These are phyloP conservation scores for Penicillium sp. DNA, from an alignment of 2,329 filamentous ascomycete species.

Conservation along the genomic window DNA sequence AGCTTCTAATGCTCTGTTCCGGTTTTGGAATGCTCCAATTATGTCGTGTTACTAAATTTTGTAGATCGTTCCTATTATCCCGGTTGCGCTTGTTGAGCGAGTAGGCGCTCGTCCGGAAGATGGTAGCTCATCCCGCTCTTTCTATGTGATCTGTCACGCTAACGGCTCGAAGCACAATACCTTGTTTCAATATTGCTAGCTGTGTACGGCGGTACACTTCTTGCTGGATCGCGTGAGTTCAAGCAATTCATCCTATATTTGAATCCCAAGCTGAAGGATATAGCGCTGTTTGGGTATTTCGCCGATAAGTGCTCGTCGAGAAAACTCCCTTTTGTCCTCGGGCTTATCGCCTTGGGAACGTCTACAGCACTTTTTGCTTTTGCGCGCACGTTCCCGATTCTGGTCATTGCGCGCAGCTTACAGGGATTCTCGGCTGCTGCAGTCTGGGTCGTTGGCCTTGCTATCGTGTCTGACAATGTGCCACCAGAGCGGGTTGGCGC, in stretches of 20 bases:
- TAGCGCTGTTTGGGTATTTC: slow-evolving; percentile 25
- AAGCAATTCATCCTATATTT: background rate
- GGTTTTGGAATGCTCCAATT: no score
- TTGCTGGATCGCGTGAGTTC: slow-evolving; percentile 43
- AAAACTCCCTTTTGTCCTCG: slow-evolving; percentile 58
- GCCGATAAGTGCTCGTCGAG: slow-evolving; percentile 53
- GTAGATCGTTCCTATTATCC: slow-evolving; percentile 67
- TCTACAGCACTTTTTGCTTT: slow-evolving; percentile 58
- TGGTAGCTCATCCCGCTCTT: slow-evolving; percentile 37
- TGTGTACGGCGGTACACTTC: slow-evolving; percentile 67
- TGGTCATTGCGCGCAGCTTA: slow-evolving; percentile 54
- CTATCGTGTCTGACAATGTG: slow-evolving; percentile 61
- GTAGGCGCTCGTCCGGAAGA: slow-evolving; percentile 37
- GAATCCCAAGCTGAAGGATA: background rate
- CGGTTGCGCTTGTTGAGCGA: slow-evolving; percentile 56
- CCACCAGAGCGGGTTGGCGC: slow-evolving; percentile 58
- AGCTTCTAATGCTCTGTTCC: no score
- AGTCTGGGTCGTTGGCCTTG: slow-evolving; percentile 62
- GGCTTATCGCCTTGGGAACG: slow-evolving; percentile 52
- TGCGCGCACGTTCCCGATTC: slow-evolving; percentile 47
- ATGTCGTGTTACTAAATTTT: background rate
- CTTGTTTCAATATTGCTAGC: slow-evolving; percentile 72
- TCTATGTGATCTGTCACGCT: background rate
- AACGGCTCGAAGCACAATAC: slow-evolving; percentile 52
- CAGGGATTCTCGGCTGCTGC: slow-evolving; percentile 60